Percentiles rank a stretch among this genome's conserved stretches.
Evolutionary conservation across 169 alveolate genomes (phyloP).

Genomic region (Plasmodium adleri): DNA sequence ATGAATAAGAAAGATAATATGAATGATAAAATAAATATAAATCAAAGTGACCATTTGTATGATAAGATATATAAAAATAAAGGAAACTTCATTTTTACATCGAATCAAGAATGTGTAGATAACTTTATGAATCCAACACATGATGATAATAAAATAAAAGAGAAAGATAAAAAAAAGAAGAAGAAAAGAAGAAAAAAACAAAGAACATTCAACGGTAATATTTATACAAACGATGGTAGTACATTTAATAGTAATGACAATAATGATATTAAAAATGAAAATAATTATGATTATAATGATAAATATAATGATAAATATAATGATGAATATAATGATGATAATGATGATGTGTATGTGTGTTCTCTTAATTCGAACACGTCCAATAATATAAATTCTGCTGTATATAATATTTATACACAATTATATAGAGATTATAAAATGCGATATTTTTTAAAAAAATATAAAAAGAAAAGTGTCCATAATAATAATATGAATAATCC

Average conservation of each 20-base stretch:
- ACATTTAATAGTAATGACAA: not conserved
- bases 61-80: too few relatives aligned
- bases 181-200: not conserved
- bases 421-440: slow-evolving; percentile 65
- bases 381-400: slow-evolving; percentile 42
- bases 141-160: not conserved
- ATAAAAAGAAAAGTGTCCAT: slow-evolving; percentile 1
- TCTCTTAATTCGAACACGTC: slow-evolving; percentile 58
- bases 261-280: not conserved
- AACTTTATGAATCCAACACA: too few relatives aligned
- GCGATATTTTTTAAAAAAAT: slow-evolving; percentile 8
- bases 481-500: not conserved
- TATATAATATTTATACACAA: slow-evolving; percentile 48
- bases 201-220: too few relatives aligned
- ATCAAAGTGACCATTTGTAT: too few relatives aligned
- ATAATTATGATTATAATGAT: not conserved
- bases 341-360: slow-evolving; percentile 52
- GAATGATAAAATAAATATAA: too few relatives aligned
- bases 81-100: too few relatives aligned
- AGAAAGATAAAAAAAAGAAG: not conserved
- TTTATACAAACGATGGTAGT: too few relatives aligned
- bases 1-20: too few relatives aligned
- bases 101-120: too few relatives aligned
- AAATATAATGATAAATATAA: too few relatives aligned
- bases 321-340: not conserved